phyloP scores from a whole-genome alignment of 2,329 filamentous ascomycete genomes.

The Dryadomyces sulphureus region DNA sequence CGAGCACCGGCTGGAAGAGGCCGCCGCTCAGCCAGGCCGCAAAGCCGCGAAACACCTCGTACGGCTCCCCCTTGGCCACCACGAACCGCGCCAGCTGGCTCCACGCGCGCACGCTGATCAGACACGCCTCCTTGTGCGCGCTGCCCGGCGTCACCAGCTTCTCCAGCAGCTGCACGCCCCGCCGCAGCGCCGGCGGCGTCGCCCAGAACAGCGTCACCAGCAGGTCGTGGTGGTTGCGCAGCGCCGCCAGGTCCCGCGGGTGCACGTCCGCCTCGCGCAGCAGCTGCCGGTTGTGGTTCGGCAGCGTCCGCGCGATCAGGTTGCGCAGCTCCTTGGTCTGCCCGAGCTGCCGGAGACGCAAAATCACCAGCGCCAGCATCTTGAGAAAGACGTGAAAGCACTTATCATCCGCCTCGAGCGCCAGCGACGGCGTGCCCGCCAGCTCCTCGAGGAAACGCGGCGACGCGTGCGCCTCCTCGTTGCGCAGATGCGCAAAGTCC shows the following conservation, averaged over 20 bases:
- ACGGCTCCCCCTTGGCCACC: slow-evolving; percentile 27
- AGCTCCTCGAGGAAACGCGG: slow-evolving; percentile 47
- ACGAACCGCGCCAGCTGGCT: slow-evolving; percentile 45
- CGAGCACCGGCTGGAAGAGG: slow-evolving; percentile 40
- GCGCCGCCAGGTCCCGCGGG: slow-evolving; percentile 44
- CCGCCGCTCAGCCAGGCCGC: slow-evolving; percentile 38
- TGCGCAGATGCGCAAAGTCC: slow-evolving; percentile 45
- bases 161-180: slow-evolving; percentile 38
- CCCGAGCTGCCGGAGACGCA: slow-evolving; percentile 30
- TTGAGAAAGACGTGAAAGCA: slow-evolving; percentile 58
- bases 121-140: slow-evolving; percentile 52
- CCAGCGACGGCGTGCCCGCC: slow-evolving; percentile 27
- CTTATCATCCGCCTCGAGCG: slow-evolving; percentile 37
- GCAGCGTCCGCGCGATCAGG: slow-evolving; percentile 44
- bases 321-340: slow-evolving; percentile 44
- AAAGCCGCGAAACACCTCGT: slow-evolving; percentile 31
- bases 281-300: slow-evolving; percentile 51
- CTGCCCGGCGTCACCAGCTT: slow-evolving; percentile 41
- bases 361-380: slow-evolving; percentile 42
- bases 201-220: slow-evolving; percentile 53
- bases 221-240: slow-evolving; percentile 56
- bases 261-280: slow-evolving; percentile 46
- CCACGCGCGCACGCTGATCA: slow-evolving; percentile 51
- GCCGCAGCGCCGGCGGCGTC: slow-evolving; percentile 38
- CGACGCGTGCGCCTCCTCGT: slow-evolving; percentile 48